Base-by-base conservation (phyloP, 768 basidiomycete species). In the Amanita muscaria region DNA sequence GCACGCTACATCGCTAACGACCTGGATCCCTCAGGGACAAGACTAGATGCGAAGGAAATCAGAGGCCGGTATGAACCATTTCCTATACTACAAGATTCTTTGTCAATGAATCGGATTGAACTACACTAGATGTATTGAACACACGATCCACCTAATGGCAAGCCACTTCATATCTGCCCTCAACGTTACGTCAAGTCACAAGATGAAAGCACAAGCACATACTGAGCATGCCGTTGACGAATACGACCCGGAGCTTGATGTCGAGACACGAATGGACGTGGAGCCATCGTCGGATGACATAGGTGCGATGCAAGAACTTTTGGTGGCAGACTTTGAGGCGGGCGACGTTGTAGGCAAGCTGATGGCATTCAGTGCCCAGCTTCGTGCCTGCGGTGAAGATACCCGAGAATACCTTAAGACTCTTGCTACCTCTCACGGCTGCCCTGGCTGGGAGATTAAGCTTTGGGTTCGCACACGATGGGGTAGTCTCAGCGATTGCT, bases 271-370 rank as follows among this genome's bases (percentile, higher is more conserved):
- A 3, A 40, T 48, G 40, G 51, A 37, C 8, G 16, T 48, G 2
- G 46, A 52, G 31, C 51, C 53, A 10, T 42, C 39, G 18, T 27
- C 31, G 12, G 46, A 42, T 14, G 49, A 52, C 31, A 11, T 32
- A 1, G 39, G 37, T 29, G 49, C 42, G 5, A 46, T 52, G 27
- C 37, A 40, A 22, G 46, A 31, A 15, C 42, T 49, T 21, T 23
- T 37, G 21, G 9, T 50, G 11, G 39, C 48, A 0, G 46, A 44
- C 4, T 54, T 48, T 43, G 51, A 54, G n/a, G 22, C 51, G 1
- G 53, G 53, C n/a, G 51, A 54, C 44, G 51, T 44, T 2, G 10
- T 54, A 14, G 51, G 53, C n/a, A 54, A 54, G 43, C 22, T 48
- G 10, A 41, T 54, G 30, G 53, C 53, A 5, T 50, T 50, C 27